A percentile compares a stretch with the other conserved stretches of the same genome.
These are phyloP conservation scores for Fusarium austroafricanum DNA, from an alignment of 2,329 filamentous ascomycete genomes.

Conservation along the genomic window DNA sequence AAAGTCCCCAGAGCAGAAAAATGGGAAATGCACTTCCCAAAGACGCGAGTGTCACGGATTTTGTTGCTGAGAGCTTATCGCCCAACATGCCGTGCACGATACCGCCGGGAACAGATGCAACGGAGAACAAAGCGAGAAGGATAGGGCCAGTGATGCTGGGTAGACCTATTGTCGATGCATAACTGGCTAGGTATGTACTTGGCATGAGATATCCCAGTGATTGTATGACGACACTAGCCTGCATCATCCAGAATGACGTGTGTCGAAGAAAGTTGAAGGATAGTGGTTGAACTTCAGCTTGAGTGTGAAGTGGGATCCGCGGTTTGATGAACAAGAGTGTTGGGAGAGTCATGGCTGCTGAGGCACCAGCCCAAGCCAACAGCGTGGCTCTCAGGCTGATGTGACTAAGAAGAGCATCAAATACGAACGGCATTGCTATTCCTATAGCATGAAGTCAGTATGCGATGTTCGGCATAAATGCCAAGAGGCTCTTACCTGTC, in stretches of 20 bases:
- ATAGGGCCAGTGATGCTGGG: conserved; percentile 62
- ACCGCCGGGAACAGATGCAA: conserved; percentile 67
- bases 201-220: conserved; percentile 71
- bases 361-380: conserved; percentile 58
- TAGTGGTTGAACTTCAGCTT: conserved; percentile 46
- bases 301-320: conserved; percentile 41
- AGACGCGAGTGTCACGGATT: conserved; percentile 66
- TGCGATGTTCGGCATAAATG: accelerated
- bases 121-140: conserved; percentile 67
- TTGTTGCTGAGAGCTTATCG: conserved; percentile 61
- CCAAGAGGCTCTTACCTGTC: background rate
- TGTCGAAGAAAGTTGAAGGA: conserved; percentile 61
- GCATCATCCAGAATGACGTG: conserved; percentile 68
- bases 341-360: conserved; percentile 52
- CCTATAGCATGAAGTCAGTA: conserved; percentile 47
- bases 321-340: conserved; percentile 55
- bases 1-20: conserved; percentile 70
- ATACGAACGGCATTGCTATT: conserved; percentile 62
- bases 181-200: conserved; percentile 67
- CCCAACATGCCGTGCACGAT: conserved; percentile 66
- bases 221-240: conserved; percentile 66
- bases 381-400: conserved; percentile 57
- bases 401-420: conserved; percentile 59
- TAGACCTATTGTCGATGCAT: conserved; percentile 61
- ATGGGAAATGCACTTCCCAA: conserved; percentile 65